Conservation (phyloP, 2,329 filamentous ascomycete species). For the Chalara sp. region DNA sequence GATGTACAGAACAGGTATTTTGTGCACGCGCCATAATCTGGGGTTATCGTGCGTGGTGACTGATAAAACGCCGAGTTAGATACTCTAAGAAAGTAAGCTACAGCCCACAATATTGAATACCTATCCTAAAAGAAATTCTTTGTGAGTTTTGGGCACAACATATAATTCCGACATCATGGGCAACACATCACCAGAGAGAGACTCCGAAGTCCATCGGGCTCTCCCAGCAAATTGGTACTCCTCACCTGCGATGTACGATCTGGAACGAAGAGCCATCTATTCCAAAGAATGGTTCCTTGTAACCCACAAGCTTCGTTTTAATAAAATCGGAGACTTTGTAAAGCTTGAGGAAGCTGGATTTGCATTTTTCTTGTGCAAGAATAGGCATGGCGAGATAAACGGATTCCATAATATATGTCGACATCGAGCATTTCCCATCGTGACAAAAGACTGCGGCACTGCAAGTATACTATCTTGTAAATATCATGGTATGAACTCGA, state of each 20-base stretch:
- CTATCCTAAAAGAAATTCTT: too few relatives aligned
- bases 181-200: not conserved
- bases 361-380: slow-evolving; percentile 33
- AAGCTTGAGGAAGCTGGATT: slow-evolving; percentile 28
- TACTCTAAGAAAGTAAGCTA: too few relatives aligned
- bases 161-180: too few relatives aligned
- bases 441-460: slow-evolving; percentile 29
- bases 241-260: not conserved
- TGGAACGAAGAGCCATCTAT: not conserved
- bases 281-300: slow-evolving; percentile 28
- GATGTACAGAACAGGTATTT: too few relatives aligned
- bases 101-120: too few relatives aligned
- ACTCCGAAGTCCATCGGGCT: not conserved
- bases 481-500: slow-evolving; percentile 31
- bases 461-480: slow-evolving; percentile 34
- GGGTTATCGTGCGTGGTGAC: too few relatives aligned
- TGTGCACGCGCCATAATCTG: too few relatives aligned
- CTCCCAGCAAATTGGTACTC: not conserved
- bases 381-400: slow-evolving; percentile 28
- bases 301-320: slow-evolving; percentile 29
- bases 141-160: too few relatives aligned
- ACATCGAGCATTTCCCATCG: slow-evolving; percentile 34
- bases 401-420: slow-evolving; percentile 35
- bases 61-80: too few relatives aligned
- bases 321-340: slow-evolving; percentile 30